phyloP scores from a whole-genome alignment of 306 rosid genomes.

The Casuarina equisetifolia region DNA sequence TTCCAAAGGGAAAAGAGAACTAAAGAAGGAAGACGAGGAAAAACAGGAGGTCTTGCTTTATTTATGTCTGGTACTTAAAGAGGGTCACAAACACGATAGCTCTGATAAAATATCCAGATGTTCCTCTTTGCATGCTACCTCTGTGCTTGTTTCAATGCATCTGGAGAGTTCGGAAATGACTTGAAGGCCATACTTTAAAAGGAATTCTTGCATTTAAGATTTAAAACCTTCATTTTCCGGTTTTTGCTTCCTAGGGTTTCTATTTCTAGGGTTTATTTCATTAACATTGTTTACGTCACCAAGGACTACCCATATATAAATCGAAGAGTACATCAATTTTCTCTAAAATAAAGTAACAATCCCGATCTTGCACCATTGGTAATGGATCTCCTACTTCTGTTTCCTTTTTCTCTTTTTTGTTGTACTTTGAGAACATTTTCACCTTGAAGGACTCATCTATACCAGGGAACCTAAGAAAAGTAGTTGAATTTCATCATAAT shows the following conservation, averaged over 20 bases:
- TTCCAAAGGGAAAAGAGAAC: slow-evolving; percentile 30
- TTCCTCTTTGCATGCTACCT: not conserved
- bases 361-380: too few species aligned
- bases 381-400: not conserved
- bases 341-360: too few species aligned
- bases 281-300: not conserved
- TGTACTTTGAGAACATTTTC: too few species aligned
- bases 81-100: not conserved
- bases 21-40: slow-evolving; percentile 38
- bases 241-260: not conserved
- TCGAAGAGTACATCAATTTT: too few species aligned
- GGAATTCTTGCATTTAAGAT: slow-evolving; percentile 31
- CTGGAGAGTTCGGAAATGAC: not conserved
- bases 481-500: too few species aligned
- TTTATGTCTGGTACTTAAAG: not conserved
- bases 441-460: too few species aligned
- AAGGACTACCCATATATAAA: not conserved
- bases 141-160: not conserved
- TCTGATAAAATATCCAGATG: slow-evolving; percentile 15
- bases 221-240: not conserved
- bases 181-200: slow-evolving; percentile 12
- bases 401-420: not conserved
- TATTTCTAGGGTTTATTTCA: not conserved
- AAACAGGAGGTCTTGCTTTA: slow-evolving; percentile 45
- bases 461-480: too few species aligned